A percentile compares a stretch with the other conserved stretches of the same genome.
These are phyloP conservation scores for Russula abietina DNA, from an alignment of 768 basidiomycete species.

Conservation along the genomic window DNA sequence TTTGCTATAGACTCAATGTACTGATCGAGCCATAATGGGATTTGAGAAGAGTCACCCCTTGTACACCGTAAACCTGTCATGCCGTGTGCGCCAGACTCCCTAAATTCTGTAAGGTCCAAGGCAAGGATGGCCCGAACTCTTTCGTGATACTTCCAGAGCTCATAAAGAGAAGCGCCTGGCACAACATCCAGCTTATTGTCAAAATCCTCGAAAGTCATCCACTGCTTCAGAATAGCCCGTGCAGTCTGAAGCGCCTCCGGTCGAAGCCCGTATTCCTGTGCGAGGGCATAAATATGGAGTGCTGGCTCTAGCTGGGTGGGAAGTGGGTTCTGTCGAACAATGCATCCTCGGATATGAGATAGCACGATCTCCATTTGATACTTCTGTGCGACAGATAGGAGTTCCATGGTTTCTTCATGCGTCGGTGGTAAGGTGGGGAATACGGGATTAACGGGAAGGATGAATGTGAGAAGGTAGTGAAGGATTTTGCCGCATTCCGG, in stretches of 20 bases:
- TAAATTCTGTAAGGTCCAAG: background rate
- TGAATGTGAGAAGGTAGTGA: too few species aligned
- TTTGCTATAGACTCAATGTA: too few species aligned
- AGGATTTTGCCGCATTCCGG: too few species aligned
- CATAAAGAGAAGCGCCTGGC: background rate
- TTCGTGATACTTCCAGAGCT: conserved; percentile 9
- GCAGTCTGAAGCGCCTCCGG: too few species aligned
- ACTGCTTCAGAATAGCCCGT: background rate
- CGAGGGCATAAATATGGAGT: background rate
- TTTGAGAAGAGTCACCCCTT: background rate
- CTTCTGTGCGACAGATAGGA: too few species aligned
- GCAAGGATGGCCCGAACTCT: background rate
- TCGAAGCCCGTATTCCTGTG: background rate
- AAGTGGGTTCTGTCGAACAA: background rate
- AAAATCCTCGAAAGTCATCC: background rate
- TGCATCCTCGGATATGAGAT: background rate
- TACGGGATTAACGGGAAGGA: too few species aligned
- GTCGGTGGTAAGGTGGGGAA: too few species aligned
- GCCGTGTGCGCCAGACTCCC: too few species aligned
- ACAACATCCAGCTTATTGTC: background rate
- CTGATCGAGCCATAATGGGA: background rate
- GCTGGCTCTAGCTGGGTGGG: background rate
- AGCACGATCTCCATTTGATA: too few species aligned
- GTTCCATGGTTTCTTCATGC: too few species aligned
- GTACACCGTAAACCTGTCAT: background rate